These are phyloP conservation scores for Alternaria infectoria DNA, from an alignment of 2,329 filamentous ascomycete species.

Conservation along the genomic window DNA sequence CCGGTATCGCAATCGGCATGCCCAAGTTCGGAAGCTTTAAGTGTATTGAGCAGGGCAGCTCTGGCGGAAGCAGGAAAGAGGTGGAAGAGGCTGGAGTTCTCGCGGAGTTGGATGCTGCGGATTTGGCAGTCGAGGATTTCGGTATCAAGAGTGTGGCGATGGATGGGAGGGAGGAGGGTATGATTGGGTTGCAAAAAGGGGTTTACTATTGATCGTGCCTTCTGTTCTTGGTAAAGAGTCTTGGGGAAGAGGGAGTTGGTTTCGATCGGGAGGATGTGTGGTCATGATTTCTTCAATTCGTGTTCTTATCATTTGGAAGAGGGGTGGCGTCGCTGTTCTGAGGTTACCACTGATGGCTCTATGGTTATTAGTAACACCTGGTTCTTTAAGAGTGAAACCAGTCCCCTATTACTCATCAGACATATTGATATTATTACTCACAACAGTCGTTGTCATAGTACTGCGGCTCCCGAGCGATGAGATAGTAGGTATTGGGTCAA, in stretches of 20 bases:
- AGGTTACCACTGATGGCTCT: background rate
- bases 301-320: background rate
- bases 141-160: slow-evolving; percentile 26
- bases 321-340: background rate
- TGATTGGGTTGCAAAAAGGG: slow-evolving; percentile 43
- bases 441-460: background rate
- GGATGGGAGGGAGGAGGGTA: slow-evolving; percentile 35
- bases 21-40: slow-evolving; percentile 34
- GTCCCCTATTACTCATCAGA: background rate
- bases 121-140: slow-evolving; percentile 29
- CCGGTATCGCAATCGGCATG: slow-evolving; percentile 24
- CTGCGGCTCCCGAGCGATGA: background rate
- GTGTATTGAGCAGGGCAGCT: slow-evolving; percentile 25
- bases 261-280: background rate
- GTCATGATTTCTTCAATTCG: background rate
- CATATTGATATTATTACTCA: background rate
- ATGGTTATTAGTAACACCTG: background rate
- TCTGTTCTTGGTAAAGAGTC: background rate
- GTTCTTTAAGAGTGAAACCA: background rate
- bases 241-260: background rate
- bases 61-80: background rate
- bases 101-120: slow-evolving; percentile 28
- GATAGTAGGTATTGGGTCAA: background rate
- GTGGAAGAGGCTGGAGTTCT: slow-evolving; percentile 7
- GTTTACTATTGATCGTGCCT: slow-evolving; percentile 30